Base-by-base conservation (phyloP, 257 asterid genomes). In the Solanum pinnatisectum region DNA sequence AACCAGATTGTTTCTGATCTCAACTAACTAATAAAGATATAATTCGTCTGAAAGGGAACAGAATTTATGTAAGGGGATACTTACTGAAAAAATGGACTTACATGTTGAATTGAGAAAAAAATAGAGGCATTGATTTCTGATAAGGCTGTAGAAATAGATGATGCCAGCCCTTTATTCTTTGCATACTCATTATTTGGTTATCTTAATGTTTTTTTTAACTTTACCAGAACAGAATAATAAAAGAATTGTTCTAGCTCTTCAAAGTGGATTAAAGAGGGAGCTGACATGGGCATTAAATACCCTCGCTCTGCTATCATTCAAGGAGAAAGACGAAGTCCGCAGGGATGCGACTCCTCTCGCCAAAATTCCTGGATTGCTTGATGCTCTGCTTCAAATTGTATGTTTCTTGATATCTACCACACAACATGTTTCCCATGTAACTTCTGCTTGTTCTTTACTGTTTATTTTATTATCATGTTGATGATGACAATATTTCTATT, bases 251-350 rank as follows among this genome's bases (percentile, higher is more conserved):
- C 92, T 94, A 88, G 98, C 99, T 86, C 99, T 97, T 88, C 99
- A 97, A 91, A 96, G 99, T 90, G 99, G 99, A 88, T 90, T 96
- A 49, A 97, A 97, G 96, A 96, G 98, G 87, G 99, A 97, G 93
- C 84, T 97, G 90, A 95, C 98, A 6, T 97, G 99, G 99, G 99
- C 98, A 46, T 88, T 97, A 94, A 96, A 96, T 91, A 93, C 96
- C 83, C 98, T 97, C 87, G 96, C 99, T 36, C 87, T 96, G 91
- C 99, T 97, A 59, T 97, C 98, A 0, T 96, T 96, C 91, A 97
- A 97, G 89, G 99, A 97, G 93, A 97, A 97, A 89, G 99, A 97
- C n/a, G 99, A 97, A 9, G 90, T 97, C 72, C 95, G 99, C 35
- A 97, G 92, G 92, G 99, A 96, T 87, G 95, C 99, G 40, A 96